phyloP scores from a whole-genome alignment of 176 grass and related monocot genomes.

The Dactylis glomerata region DNA sequence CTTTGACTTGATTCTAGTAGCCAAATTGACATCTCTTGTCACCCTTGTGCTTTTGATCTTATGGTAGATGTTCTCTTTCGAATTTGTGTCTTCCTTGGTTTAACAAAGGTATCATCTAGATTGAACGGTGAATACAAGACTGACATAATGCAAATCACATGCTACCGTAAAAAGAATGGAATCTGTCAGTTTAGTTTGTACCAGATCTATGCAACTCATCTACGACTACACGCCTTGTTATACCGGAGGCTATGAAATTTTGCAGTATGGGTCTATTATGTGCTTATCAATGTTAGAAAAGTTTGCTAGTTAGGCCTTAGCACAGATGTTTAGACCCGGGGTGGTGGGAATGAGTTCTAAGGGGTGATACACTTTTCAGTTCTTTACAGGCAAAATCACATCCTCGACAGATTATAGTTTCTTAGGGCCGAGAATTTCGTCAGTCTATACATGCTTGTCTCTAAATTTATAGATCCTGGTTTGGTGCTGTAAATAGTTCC shows the following conservation, averaged over 20 bases:
- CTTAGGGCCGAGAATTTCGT: background rate
- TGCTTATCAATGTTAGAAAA: background rate
- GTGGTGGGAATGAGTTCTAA: background rate
- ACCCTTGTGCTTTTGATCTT: background rate
- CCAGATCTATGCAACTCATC: background rate
- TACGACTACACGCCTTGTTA: background rate
- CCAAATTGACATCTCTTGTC: background rate
- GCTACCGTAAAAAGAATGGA: background rate
- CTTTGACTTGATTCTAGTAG: background rate
- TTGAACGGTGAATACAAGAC: background rate
- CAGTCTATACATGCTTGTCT: background rate
- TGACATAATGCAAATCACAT: background rate
- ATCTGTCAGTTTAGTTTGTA: background rate
- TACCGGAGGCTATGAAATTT: background rate
- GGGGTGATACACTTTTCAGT: background rate
- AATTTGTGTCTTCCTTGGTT: background rate
- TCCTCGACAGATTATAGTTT: background rate
- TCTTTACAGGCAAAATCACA: background rate
- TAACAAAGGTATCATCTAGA: background rate
- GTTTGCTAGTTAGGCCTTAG: background rate
- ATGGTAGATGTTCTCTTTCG: background rate
- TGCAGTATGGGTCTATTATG: background rate
- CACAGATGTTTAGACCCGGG: background rate
- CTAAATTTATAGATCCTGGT: background rate
- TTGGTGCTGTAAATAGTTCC: background rate